Conservation (phyloP, 495 filamentous ascomycete species). For the Aspergillus heteromorphus region DNA sequence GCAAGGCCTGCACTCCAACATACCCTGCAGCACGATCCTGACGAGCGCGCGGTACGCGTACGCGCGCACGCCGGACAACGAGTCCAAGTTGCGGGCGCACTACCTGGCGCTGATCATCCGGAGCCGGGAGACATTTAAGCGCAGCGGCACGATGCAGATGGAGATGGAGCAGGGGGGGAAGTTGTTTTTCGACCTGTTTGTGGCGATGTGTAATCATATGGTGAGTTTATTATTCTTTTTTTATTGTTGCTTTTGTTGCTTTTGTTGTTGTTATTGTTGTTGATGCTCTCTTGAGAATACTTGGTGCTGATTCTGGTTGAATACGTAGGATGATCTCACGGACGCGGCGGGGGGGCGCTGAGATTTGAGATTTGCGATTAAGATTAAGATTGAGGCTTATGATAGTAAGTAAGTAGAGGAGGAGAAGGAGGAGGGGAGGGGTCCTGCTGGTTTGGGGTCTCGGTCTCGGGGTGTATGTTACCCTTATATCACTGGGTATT, state of each 20-base stretch:
- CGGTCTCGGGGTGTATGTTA: too few relatives aligned
- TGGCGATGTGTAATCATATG: conserved; percentile 89
- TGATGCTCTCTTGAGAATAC: too few relatives aligned
- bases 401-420: too few relatives aligned
- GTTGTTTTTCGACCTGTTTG: conserved; percentile 90
- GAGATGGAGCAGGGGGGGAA: conserved; percentile 86
- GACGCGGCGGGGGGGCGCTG: background rate
- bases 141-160: conserved; percentile 92
- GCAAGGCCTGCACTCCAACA: conserved; percentile 76
- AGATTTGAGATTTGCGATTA: background rate
- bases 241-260: background rate
- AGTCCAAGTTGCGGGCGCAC: conserved; percentile 83
- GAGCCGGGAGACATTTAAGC: conserved; percentile 78
- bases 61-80: conserved; percentile 78
- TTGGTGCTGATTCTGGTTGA: too few relatives aligned
- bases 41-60: conserved; percentile 81
- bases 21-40: conserved; percentile 79
- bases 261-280: conserved; percentile 5
- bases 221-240: conserved; percentile 25
- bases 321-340: conserved; percentile 26
- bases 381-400: too few relatives aligned
- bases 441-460: conserved; percentile 1
- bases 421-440: background rate
- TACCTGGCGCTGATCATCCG: conserved; percentile 90
- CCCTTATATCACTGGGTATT: background rate